Evolutionary conservation across 2,329 filamentous ascomycete genomes (phyloP), one percentile per base, ranked within the genome.

Genomic region (Chrysosphaeria jannelii): DNA sequence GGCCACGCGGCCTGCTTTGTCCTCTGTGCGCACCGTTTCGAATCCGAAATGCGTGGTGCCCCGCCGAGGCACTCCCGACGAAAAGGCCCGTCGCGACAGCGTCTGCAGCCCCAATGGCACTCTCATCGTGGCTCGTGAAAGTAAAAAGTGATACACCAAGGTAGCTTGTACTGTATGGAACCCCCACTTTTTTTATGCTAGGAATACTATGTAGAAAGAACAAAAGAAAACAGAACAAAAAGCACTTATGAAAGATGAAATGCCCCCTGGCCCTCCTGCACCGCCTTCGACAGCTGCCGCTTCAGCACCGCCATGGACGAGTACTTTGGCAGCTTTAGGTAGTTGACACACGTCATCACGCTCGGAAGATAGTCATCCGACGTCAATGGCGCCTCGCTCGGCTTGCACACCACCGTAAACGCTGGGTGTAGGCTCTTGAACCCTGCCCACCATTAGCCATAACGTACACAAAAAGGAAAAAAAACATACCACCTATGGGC

Each of bases 291-390:
- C 25, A 97, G 53, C 42, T 75, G 74, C 40, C 69, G 59, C 37
- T 58, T 67, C 45, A 97, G 63, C 24, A 69, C 55, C 2, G 74
- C 60, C 30, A 89, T 48, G 34, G 51, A 64, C 33, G 66, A 81
- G 46, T 97, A 97, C 44, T 97, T 76, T 11, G 85, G 85, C 38
- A 97, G 57, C 47, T 97, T 97, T 36, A 97, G 62, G 42, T 97
- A 97, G 45, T 97, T 97, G 45, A 90, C 85, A 42, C 88, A 97
- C 8, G 88, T 97, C 88, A 97, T 97, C 42, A 97, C 88, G 41
- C 79, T 93, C 8, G 88, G 85, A n/a, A 97, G 57, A 38, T 93
- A 97, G 47, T 97, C 85, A 39, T 97, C 85, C 4, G 81, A 81
- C 4, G 68, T 70, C 42, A 79, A 85, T 2, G 85, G 85, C 10